phyloP scores from a whole-genome alignment of 495 filamentous ascomycete species.

The Aspergillus steynii region DNA sequence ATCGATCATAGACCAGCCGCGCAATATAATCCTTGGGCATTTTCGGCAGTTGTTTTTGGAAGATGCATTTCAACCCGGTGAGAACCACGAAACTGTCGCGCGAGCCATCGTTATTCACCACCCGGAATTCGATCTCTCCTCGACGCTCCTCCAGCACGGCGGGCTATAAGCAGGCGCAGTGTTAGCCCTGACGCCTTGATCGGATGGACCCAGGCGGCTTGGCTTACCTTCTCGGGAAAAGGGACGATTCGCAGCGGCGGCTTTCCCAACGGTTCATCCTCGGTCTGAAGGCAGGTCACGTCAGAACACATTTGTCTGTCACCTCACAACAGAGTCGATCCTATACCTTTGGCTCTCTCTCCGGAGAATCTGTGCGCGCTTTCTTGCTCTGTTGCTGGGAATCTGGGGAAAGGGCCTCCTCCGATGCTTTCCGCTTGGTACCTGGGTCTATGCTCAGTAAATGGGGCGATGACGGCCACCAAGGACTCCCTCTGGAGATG shows the following conservation, averaged over 20 bases:
- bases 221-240: slow-evolving; percentile 78
- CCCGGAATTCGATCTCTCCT: slow-evolving; percentile 95
- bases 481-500: neutral
- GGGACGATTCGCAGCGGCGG: slow-evolving; percentile 59
- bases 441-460: slow-evolving; percentile 38
- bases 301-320: neutral
- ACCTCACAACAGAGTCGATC: neutral
- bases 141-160: slow-evolving; percentile 92
- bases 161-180: slow-evolving; percentile 49
- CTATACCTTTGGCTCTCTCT: slow-evolving; percentile 51
- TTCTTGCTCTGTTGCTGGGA: slow-evolving; percentile 54
- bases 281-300: slow-evolving; percentile 19
- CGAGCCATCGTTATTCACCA: slow-evolving; percentile 93
- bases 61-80: slow-evolving; percentile 95
- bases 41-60: slow-evolving; percentile 97
- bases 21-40: slow-evolving; percentile 99
- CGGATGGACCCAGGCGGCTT: slow-evolving; percentile 2
- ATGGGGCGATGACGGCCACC: neutral
- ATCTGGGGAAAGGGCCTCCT: slow-evolving; percentile 63
- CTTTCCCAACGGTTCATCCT: slow-evolving; percentile 36
- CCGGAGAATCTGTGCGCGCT: slow-evolving; percentile 59
- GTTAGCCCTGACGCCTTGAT: slow-evolving; percentile 4
- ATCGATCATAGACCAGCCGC: slow-evolving; percentile 92
- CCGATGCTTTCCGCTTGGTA: slow-evolving; percentile 76
- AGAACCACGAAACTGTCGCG: slow-evolving; percentile 91